These are phyloP conservation scores for Aspergillus haitiensis DNA, from an alignment of 495 filamentous ascomycete species.

Conservation along the genomic window DNA sequence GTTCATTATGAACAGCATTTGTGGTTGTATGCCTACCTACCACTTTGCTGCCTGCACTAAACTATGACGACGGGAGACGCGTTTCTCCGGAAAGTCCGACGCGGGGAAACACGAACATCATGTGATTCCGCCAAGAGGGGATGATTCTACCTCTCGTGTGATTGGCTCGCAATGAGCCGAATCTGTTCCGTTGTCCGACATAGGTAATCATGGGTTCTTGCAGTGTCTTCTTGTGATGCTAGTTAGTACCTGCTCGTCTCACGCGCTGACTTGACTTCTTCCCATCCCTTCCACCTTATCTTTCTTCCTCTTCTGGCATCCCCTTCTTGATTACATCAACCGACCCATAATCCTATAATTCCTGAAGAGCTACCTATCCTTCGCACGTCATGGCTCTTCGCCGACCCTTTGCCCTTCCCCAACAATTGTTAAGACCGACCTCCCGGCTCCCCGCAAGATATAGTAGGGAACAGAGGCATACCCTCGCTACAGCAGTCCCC, in stretches of 20 bases:
- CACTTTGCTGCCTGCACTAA: constrained; percentile 27
- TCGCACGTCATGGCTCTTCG: constrained; percentile 40
- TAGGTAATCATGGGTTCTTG: constrained; percentile 13
- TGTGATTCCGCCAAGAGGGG: constrained; percentile 35
- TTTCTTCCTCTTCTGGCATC: not conserved
- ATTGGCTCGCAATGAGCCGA: constrained; percentile 29
- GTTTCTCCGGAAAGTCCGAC: constrained; percentile 22
- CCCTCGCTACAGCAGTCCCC: constrained; percentile 66
- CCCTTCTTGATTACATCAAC: not conserved
- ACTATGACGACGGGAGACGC: constrained; percentile 17
- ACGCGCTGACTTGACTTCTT: not conserved
- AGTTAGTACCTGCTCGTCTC: too few relatives aligned
- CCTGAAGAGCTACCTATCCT: not conserved
- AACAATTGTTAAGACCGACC: constrained; percentile 33
- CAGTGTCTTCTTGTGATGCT: not conserved
- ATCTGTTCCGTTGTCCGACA: constrained; percentile 22
- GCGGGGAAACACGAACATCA: constrained; percentile 43
- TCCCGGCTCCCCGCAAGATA: constrained; percentile 28
- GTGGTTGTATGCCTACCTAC: constrained; percentile 13
- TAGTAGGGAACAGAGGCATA: constrained; percentile 29
- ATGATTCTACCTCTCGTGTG: constrained; percentile 29
- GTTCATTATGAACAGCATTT: not conserved
- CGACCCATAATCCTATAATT: not conserved
- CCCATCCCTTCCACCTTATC: not conserved
- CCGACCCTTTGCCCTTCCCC: constrained; percentile 32